Conservation (phyloP, 225 moss, liverwort and hornwort genomes). For the Marchantia paleacea region DNA sequence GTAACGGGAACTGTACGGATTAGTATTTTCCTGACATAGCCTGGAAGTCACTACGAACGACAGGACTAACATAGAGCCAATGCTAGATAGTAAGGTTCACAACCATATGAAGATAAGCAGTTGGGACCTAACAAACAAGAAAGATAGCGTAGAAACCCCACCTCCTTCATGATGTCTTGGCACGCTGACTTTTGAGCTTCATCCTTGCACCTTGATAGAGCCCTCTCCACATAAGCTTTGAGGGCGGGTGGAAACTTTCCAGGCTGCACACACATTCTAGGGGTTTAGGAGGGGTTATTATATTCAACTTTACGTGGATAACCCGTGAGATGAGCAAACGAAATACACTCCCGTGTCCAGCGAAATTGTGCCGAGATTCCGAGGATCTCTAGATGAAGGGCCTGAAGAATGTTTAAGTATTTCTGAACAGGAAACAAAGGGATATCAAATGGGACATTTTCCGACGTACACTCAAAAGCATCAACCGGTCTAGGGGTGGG, state of each 20-base stretch:
- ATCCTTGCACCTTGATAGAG: conserved; percentile 84
- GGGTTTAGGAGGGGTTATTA: background rate
- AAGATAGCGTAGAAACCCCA: conserved; percentile 8
- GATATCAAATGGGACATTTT: too few relatives aligned
- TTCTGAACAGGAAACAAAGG: too few relatives aligned
- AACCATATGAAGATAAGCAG: background rate
- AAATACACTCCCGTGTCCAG: background rate
- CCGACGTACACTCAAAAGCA: too few relatives aligned
- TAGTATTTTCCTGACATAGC: too few relatives aligned
- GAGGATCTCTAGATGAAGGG: too few relatives aligned
- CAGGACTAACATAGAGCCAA: background rate
- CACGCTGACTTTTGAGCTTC: conserved; percentile 78
- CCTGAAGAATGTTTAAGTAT: too few relatives aligned
- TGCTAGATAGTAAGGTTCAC: background rate
- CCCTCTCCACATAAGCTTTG: conserved; percentile 91
- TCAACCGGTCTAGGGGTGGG: too few relatives aligned
- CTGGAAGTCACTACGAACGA: background rate
- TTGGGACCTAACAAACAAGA: background rate
- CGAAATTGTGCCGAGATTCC: too few relatives aligned
- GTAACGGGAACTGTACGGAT: background rate
- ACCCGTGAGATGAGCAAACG: background rate
- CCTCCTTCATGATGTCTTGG: conserved; percentile 90
- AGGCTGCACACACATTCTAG: conserved; percentile 40
- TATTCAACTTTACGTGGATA: too few relatives aligned
- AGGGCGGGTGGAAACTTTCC: conserved; percentile 91